Evolutionary conservation across 495 filamentous ascomycete species (phyloP).

Genomic region (Penicillium taxi): DNA sequence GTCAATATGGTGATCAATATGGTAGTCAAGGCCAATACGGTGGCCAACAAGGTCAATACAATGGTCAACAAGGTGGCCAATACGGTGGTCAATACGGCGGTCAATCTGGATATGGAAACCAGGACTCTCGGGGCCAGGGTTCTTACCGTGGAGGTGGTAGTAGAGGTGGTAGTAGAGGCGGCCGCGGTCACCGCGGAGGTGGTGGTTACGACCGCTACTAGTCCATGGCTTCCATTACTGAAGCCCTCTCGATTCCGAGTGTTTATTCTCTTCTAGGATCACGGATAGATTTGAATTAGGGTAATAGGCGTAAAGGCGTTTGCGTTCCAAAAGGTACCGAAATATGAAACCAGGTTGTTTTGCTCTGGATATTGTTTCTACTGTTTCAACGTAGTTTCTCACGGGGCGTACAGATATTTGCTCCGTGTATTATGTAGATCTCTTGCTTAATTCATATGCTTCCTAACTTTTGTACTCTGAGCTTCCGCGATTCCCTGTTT

Average conservation of each 20-base stretch:
- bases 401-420: too few species aligned
- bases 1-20: constrained; percentile 17
- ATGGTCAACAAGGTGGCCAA: constrained; percentile 26
- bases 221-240: not conserved
- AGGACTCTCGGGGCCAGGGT: constrained; percentile 16
- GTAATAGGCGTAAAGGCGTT: too few species aligned
- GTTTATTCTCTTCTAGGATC: too few species aligned
- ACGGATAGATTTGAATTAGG: too few species aligned
- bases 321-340: too few species aligned
- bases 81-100: constrained; percentile 16
- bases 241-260: not conserved
- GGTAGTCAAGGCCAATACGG: constrained; percentile 21
- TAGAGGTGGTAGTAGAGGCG: not conserved
- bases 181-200: constrained; percentile 5
- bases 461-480: too few species aligned
- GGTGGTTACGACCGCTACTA: constrained; percentile 39
- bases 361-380: too few species aligned
- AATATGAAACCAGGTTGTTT: too few species aligned
- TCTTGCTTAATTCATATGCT: too few species aligned
- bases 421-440: too few species aligned
- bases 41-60: constrained; percentile 20
- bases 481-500: too few species aligned
- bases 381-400: too few species aligned
- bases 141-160: constrained; percentile 1
- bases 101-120: constrained; percentile 8